Evolutionary conservation across 495 filamentous ascomycete genomes (phyloP), one percentile per base, ranked within the genome.

Genomic region (Annulohypoxylon maeteangense): DNA sequence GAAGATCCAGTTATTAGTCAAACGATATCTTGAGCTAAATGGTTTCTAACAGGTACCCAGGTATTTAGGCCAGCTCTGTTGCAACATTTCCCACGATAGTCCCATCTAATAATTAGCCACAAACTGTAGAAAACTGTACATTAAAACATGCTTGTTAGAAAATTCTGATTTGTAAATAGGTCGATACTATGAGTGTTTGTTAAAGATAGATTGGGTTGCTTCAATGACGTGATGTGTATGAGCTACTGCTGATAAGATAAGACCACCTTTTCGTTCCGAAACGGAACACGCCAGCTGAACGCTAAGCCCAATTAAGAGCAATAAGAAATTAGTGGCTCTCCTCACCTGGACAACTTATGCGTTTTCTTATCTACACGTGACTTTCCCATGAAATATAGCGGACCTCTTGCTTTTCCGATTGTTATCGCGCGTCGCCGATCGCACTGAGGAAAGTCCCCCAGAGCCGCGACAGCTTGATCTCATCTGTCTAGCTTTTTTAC

Each of bases 321-420:
- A 23, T 31, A 6, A 42, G n/a, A 10, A 67, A 42, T 29, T 5
- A 38, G 34, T 38, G 34, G 34, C 3, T 10, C 34, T 38, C 34
- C 34, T 36, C 34, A 36, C 36, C 36, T 40, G 36, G 36, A 40
- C 36, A 31, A 48, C 36, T 23, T 8, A n/a, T 12, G 7, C 40
- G 40, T 27, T 32, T 16, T 34, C 60, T 71, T 75, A 75, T 75
- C 74, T 50, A 18, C 74, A 74, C 57, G 74, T 75, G 74, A 75
- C 48, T n/a, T 12, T 5, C 14, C 40, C 51, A 60, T 50, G 62
- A 59, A 70, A 57, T 62, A 56, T 67, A 65, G 40, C 45, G 57
- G 62, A n/a, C 45, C 53, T 7, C 51, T 56, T 58, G 34, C 47
- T 70, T 70, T 63, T 63, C 58, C 51, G 45, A 45, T 27, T 45